phyloP scores from a whole-genome alignment of 805 yeast species.

The Metschnikowia baotianmanensis region DNA sequence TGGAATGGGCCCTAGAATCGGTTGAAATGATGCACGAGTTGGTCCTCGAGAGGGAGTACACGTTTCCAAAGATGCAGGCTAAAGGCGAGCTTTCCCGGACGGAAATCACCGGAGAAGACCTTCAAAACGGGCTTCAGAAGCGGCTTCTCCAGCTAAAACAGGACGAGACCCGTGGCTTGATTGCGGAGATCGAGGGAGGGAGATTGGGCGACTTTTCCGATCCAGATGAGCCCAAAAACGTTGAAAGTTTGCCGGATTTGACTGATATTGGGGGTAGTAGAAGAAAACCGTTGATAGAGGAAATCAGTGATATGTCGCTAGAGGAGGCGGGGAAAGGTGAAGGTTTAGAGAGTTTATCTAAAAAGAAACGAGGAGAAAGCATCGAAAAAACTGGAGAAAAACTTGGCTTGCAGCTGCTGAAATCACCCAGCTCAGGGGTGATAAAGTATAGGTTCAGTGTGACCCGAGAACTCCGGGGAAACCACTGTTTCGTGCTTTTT shows the following conservation, averaged over 20 bases:
- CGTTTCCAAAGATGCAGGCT: constrained; percentile 66
- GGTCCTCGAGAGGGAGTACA: constrained; percentile 58
- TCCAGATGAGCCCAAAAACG: constrained; percentile 17
- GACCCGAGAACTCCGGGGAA: constrained; percentile 3
- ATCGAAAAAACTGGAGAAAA: neutral
- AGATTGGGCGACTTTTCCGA: constrained; percentile 10
- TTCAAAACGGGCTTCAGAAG: constrained; percentile 37
- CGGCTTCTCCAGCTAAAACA: constrained; percentile 34
- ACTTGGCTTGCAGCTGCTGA: neutral
- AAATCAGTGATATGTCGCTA: constrained; percentile 38
- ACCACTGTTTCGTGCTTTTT: constrained; percentile 13
- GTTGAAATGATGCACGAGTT: constrained; percentile 55
- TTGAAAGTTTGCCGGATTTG: constrained; percentile 27
- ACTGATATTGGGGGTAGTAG: constrained; percentile 25
- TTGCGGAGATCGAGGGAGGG: constrained; percentile 34
- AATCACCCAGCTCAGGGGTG: neutral
- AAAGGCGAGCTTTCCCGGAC: constrained; percentile 62
- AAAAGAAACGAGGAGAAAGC: neutral
- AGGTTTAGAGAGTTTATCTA: neutral
- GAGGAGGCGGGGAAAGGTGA: neutral
- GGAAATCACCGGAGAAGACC: constrained; percentile 43
- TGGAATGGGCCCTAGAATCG: constrained; percentile 84
- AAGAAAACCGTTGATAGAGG: constrained; percentile 52
- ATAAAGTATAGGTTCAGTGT: constrained; percentile 11
- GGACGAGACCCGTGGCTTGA: constrained; percentile 42